Evolutionary conservation across 1,284 basidiomycete species (phyloP), one percentile per base, ranked within the genome.

Genomic region (Papiliotrema laurentii): DNA sequence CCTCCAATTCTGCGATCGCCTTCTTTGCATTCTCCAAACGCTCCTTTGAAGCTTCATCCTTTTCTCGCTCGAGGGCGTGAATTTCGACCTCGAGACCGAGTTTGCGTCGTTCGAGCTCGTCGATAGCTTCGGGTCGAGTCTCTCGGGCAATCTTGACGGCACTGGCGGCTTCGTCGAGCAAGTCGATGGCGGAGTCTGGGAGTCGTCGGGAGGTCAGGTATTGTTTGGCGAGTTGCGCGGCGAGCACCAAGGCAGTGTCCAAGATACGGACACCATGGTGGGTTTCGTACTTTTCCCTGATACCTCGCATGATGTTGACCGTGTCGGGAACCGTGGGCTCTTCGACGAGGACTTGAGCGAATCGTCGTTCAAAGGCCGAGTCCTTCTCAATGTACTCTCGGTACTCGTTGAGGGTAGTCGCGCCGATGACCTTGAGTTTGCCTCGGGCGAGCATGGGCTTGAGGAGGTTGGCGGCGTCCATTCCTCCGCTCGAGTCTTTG

Each of bases 331-430:
- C 93, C 5, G 79, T 79, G 0, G 94, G 94, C 68, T 98, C 94
- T 64, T 91, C 89, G 57, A 98, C 85, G 36, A 94, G 73, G 44
- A 97, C 93, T 71, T 94, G 90, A 11, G 89, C 88, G 73, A 98
- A 97, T 54, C 96, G 83, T 55, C 94, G 84, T 69, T 97, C 94
- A 51, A 97, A 81, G 2, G 94, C 94, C 19, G 89, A 84, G 61
- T 93, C 91, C 54, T 89, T 93, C 75, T 97, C 94, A 69, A 97
- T 93, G 73, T 93, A 90, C 72, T 94, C 89, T 55, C 90, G 80
- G 75, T 97, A 97, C 71, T 98, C 93, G 50, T 85, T 83, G 5
- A 94, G 80, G 0, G 93, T 97, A 1, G 93, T 97, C 5, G 93
- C 93, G 58, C 93, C 94, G 51, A 97, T 94, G 66, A 84, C 83